These are phyloP conservation scores for Poronia punctata DNA, from an alignment of 495 filamentous ascomycete genomes.

Conservation along the genomic window DNA sequence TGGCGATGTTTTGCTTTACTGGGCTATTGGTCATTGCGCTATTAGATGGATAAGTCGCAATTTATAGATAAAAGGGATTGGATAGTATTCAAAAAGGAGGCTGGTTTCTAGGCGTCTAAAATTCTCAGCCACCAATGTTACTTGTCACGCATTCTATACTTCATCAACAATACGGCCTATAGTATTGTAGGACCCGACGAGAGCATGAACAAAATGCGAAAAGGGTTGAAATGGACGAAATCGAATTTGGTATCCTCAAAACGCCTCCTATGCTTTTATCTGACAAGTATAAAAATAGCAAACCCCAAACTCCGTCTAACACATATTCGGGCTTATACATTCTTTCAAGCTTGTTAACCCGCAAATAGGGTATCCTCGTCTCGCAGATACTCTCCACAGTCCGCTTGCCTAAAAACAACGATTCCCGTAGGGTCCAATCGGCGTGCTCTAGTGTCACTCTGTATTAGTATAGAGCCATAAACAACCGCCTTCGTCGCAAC, in stretches of 20 bases:
- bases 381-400: slow-evolving; percentile 87
- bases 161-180: too few relatives aligned
- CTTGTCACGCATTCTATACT: too few relatives aligned
- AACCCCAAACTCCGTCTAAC: slow-evolving; percentile 7
- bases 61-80: too few relatives aligned
- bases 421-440: slow-evolving; percentile 84
- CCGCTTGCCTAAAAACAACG: slow-evolving; percentile 75
- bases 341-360: slow-evolving; percentile 24
- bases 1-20: too few relatives aligned
- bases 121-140: too few relatives aligned
- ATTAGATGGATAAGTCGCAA: too few relatives aligned
- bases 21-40: neutral
- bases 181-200: too few relatives aligned
- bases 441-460: slow-evolving; percentile 35
- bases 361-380: slow-evolving; percentile 60
- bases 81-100: too few relatives aligned
- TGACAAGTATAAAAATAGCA: neutral
- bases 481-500: neutral
- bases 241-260: slow-evolving; percentile 12
- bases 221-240: slow-evolving; percentile 2
- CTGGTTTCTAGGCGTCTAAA: too few relatives aligned
- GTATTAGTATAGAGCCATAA: neutral
- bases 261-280: slow-evolving; percentile 6
- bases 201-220: too few relatives aligned
- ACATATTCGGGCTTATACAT: neutral